These are phyloP conservation scores for Aspergillus floridensis DNA, from an alignment of 2,329 filamentous ascomycete genomes.

Conservation along the genomic window DNA sequence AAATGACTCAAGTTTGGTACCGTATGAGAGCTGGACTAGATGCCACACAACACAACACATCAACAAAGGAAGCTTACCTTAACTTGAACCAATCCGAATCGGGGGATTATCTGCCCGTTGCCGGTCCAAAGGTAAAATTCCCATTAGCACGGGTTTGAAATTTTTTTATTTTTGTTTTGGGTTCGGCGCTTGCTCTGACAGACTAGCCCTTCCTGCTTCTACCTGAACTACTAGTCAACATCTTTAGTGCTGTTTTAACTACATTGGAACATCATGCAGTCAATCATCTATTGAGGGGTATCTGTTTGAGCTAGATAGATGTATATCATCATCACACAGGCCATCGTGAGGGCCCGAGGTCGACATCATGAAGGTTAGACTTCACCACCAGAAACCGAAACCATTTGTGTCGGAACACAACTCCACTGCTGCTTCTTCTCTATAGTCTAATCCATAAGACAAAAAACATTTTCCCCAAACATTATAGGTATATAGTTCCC, in stretches of 20 bases:
- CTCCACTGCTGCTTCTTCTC: not conserved
- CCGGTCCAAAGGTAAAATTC: constrained; percentile 4
- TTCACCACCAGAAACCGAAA: not conserved
- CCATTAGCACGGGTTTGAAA: not conserved
- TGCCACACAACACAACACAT: not conserved
- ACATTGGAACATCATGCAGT: not conserved
- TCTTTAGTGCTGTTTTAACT: not conserved
- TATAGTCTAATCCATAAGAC: not conserved
- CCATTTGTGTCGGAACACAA: not conserved
- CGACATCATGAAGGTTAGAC: not conserved
- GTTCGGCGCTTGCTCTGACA: constrained; percentile 12
- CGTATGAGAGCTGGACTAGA: not conserved
- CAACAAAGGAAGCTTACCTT: constrained; percentile 15
- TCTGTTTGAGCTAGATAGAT: constrained; percentile 3
- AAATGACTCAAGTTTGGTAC: constrained; percentile 6
- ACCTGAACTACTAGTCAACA: not conserved
- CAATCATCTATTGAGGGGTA: constrained; percentile 8
- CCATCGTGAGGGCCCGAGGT: constrained; percentile 1
- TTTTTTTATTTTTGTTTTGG: constrained; percentile 1
- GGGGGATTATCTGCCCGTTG: constrained; percentile 14
- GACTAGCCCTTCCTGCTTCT: constrained; percentile 1
- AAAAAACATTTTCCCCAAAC: not conserved
- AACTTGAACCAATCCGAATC: constrained; percentile 13
- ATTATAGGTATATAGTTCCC: constrained; percentile 1
- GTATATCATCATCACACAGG: not conserved